These are phyloP conservation scores for Bondarzewia mesenterica DNA, from an alignment of 1,284 basidiomycete genomes.

Conservation along the genomic window DNA sequence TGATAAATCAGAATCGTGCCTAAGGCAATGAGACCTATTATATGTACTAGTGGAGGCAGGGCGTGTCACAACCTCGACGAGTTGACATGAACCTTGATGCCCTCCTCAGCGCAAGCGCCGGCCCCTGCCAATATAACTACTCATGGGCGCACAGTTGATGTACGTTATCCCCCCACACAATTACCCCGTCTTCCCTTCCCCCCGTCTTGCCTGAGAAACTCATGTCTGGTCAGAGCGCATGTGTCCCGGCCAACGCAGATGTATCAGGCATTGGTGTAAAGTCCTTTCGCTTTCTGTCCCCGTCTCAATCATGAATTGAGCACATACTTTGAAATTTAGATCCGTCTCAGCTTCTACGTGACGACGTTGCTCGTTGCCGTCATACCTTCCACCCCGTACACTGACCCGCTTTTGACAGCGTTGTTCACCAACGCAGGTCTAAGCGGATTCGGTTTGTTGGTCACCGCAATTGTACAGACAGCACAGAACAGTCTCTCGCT, in stretches of 20 bases:
- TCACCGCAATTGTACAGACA: constrained; percentile 10
- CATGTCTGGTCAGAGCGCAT: too few species aligned
- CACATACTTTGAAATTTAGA: background rate
- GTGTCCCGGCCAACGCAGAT: constrained; percentile 6
- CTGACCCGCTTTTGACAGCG: constrained; percentile 3
- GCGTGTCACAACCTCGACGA: too few species aligned
- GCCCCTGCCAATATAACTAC: too few species aligned
- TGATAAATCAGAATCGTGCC: too few species aligned
- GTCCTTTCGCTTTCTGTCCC: background rate
- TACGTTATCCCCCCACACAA: too few species aligned
- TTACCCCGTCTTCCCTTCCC: too few species aligned
- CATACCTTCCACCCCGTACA: constrained; percentile 3
- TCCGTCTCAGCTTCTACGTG: constrained; percentile 11
- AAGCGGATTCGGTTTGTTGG: constrained; percentile 6
- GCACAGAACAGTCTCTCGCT: background rate
- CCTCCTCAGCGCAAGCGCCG: too few species aligned
- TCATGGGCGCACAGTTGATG: too few species aligned
- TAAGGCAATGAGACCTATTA: too few species aligned
- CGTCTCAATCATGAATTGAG: background rate
- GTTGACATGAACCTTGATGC: too few species aligned
- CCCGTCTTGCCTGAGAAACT: too few species aligned
- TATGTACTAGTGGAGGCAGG: too few species aligned
- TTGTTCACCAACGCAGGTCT: constrained; percentile 5
- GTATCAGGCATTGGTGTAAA: constrained; percentile 8
- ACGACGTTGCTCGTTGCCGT: constrained; percentile 5